phyloP scores from a whole-genome alignment of 805 yeast genomes.

The Pichia eremophila region DNA sequence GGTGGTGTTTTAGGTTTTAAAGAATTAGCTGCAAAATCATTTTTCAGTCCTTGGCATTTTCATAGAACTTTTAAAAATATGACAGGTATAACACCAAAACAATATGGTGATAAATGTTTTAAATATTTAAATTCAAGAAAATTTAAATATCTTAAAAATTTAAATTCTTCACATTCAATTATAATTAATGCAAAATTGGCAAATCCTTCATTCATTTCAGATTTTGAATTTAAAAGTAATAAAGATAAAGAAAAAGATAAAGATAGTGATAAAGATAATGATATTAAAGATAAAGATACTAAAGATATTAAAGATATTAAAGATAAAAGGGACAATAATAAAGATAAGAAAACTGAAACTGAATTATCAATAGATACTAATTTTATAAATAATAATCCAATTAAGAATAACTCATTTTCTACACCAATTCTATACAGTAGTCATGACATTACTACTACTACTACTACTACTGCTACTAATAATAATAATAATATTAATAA shows the following conservation, averaged over 20 bases:
- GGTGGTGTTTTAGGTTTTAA: conserved; percentile 79
- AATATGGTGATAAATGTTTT: conserved; percentile 79
- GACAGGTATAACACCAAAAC: conserved; percentile 81
- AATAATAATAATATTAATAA: no score
- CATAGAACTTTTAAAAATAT: conserved; percentile 83
- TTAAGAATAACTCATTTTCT: background rate
- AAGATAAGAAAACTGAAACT: background rate
- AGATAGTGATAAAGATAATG: no score
- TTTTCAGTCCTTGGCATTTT: conserved; percentile 86
- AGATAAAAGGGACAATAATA: background rate
- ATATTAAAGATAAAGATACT: no score
- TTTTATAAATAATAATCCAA: background rate
- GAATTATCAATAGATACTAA: background rate
- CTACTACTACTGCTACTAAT: no score
- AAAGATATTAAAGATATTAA: no score
- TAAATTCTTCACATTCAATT: conserved; percentile 14
- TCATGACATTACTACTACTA: no score
- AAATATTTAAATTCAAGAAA: conserved; percentile 37
- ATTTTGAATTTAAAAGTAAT: conserved; percentile 5
- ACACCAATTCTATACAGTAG: no score
- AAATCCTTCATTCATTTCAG: conserved; percentile 23
- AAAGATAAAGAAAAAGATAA: no score
- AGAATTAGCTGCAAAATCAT: conserved; percentile 77
- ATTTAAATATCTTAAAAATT: conserved; percentile 11
- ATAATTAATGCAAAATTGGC: conserved; percentile 26